Percentiles rank a stretch among this genome's conserved stretches.
Conservation (phyloP, 2,329 filamentous ascomycete genomes). For the Colletotrichum camelliae region DNA sequence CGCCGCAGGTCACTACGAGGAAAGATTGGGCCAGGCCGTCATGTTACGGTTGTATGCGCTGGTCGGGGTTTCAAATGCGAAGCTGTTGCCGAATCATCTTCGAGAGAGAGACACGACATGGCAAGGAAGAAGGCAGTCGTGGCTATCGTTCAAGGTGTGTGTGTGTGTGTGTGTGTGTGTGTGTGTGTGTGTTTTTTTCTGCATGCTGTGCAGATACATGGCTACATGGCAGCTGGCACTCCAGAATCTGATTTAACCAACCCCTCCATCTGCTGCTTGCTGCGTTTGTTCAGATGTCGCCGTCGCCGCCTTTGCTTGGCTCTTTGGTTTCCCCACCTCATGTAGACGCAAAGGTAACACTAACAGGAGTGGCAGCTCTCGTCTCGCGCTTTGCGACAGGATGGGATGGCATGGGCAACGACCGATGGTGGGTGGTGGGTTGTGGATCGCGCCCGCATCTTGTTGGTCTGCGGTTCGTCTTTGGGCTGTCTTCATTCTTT, state of each 20-base stretch:
- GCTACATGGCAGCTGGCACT: not conserved
- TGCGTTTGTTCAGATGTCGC: not conserved
- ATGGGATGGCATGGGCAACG: constrained; percentile 1
- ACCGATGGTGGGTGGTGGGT: not conserved
- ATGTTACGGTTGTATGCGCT: constrained; percentile 20
- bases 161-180: not conserved
- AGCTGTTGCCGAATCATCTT: constrained; percentile 12
- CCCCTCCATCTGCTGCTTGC: not conserved
- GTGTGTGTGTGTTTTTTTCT: not conserved
- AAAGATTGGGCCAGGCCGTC: constrained; percentile 11
- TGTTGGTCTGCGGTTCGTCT: not conserved
- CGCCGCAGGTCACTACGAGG: not conserved
- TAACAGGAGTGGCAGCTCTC: not conserved
- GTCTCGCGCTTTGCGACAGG: constrained; percentile 7
- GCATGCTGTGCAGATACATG: not conserved
- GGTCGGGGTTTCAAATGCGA: constrained; percentile 15
- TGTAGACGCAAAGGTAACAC: not conserved
- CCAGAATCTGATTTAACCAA: not conserved
- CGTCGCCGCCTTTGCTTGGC: not conserved
- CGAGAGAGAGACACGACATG: not conserved
- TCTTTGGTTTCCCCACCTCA: not conserved
- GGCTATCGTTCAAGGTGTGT: not conserved
- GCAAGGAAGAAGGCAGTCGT: not conserved
- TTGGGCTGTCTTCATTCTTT: not conserved
- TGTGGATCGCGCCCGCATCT: constrained; percentile 6